phyloP scores from a whole-genome alignment of 1,284 basidiomycete genomes.

The Gymnopus androsaceus region DNA sequence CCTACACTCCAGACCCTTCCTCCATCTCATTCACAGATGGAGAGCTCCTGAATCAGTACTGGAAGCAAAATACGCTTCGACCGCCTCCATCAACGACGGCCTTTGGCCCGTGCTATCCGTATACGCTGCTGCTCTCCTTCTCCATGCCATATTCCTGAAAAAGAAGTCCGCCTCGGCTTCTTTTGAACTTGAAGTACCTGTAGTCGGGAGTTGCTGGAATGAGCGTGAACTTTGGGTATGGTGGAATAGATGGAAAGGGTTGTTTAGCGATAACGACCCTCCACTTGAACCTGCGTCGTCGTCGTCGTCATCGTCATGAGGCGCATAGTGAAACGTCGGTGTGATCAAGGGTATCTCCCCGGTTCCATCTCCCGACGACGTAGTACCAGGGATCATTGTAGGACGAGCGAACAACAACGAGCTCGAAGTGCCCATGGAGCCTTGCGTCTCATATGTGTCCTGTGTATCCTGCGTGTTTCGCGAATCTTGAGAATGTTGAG shows the following conservation, averaged over 20 bases:
- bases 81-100: constrained; percentile 7
- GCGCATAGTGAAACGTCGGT: constrained; percentile 11
- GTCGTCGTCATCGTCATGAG: neutral
- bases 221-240: too few relatives aligned
- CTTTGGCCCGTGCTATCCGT: constrained; percentile 1
- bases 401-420: neutral
- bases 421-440: constrained; percentile 3
- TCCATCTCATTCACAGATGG: neutral
- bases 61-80: constrained; percentile 5
- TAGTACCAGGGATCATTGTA: neutral
- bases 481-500: neutral
- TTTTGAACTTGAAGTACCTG: neutral
- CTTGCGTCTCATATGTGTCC: neutral
- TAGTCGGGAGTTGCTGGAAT: neutral
- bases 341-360: neutral
- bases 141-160: constrained; percentile 1
- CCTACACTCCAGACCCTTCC: too few relatives aligned
- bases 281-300: neutral
- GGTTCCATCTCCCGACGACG: neutral
- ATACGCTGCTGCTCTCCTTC: neutral
- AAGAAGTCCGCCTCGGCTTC: neutral
- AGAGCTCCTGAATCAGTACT: neutral
- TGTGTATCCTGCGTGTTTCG: neutral
- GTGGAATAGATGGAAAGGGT: constrained; percentile 1
- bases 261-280: neutral